Evolutionary conservation across 176 grass and related monocot species (phyloP).

Genomic region (Canna indica): DNA sequence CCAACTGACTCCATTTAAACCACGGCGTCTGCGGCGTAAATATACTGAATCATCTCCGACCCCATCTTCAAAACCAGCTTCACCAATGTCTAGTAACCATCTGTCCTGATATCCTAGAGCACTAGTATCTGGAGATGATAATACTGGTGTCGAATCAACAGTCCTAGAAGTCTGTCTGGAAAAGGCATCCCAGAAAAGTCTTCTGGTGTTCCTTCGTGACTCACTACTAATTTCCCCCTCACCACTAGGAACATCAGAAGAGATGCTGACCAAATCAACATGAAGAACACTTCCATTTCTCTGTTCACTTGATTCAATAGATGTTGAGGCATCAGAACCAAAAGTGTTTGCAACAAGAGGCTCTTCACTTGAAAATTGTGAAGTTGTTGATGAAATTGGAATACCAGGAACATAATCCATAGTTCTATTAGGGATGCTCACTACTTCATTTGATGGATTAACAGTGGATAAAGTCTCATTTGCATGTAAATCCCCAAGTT

Average conservation of each 20-base stretch:
- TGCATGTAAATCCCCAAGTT: conserved; percentile 25
- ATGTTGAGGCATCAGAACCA: conserved; percentile 30
- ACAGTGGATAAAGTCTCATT: conserved; percentile 20
- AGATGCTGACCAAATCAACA: conserved; percentile 60
- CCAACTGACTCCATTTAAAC: conserved; percentile 64
- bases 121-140: conserved; percentile 25
- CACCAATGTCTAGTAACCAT: conserved; percentile 60
- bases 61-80: conserved; percentile 48
- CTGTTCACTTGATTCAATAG: conserved; percentile 25
- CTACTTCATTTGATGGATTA: conserved; percentile 41
- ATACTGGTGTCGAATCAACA: conserved; percentile 27
- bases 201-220: conserved; percentile 56
- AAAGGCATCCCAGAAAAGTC: conserved; percentile 76
- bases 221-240: conserved; percentile 29
- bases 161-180: conserved; percentile 54
- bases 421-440: conserved; percentile 35
- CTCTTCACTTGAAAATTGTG: conserved; percentile 20
- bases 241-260: conserved; percentile 31
- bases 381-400: conserved; percentile 32
- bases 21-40: conserved; percentile 57
- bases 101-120: conserved; percentile 60
- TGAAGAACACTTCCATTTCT: conserved; percentile 54
- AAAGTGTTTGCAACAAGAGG: conserved; percentile 28
- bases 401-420: conserved; percentile 27
- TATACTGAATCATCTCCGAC: conserved; percentile 52